Evolutionary conservation across 345 rosid genomes (phyloP).

Genomic region (Citrus reticulata): DNA sequence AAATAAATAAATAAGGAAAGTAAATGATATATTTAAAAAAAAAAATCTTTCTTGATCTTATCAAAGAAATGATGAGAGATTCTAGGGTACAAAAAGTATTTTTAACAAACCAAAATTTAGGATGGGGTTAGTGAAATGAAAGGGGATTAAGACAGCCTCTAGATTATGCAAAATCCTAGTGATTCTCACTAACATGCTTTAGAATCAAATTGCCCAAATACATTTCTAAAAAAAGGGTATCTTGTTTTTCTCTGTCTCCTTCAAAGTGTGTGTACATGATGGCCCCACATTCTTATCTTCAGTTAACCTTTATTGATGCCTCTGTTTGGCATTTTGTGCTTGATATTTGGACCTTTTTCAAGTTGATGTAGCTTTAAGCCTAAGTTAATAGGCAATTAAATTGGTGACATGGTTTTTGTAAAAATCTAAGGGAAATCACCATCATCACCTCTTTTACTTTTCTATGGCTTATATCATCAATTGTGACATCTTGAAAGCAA

Average conservation of each 20-base stretch:
- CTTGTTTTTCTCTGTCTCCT: constrained; percentile 17
- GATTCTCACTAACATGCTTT: neutral
- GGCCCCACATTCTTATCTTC: constrained; percentile 23
- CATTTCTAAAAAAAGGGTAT: neutral
- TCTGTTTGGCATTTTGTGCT: constrained; percentile 3
- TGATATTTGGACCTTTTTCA: neutral
- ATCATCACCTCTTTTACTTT: neutral
- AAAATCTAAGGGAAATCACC: neutral
- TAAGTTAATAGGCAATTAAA: constrained; percentile 8
- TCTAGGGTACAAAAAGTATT: neutral
- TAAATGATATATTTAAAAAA: neutral
- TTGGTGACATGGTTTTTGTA: neutral
- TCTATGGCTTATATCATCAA: neutral
- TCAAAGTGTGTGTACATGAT: neutral
- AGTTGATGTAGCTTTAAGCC: constrained; percentile 18
- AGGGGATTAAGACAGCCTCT: neutral
- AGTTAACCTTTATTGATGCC: neutral
- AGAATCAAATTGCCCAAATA: constrained; percentile 6
- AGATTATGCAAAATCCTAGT: neutral
- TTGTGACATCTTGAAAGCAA: neutral
- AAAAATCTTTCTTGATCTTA: neutral
- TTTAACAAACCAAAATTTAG: neutral
- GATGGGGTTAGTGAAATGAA: neutral
- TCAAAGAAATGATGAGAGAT: neutral
- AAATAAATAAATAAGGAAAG: too few relatives aligned